Percentiles rank a stretch among this genome's conserved stretches.
phyloP scores from a whole-genome alignment of 345 rosid species.

The Bretschneidera sinensis region DNA sequence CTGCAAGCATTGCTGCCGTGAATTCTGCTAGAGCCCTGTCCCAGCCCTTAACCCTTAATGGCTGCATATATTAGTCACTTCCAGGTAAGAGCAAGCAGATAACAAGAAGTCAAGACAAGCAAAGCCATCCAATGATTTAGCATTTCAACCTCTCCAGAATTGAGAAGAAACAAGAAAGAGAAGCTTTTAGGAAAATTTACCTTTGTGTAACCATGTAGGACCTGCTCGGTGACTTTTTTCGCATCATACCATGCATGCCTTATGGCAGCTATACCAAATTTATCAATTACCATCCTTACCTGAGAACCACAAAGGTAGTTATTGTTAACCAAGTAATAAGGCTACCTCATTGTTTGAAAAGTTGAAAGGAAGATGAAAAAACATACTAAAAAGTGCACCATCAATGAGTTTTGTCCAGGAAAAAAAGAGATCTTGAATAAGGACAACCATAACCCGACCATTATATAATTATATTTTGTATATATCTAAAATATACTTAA shows the following conservation, averaged over 20 bases:
- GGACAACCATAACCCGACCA: not conserved
- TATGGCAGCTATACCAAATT: slow-evolving; percentile 65
- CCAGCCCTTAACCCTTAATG: slow-evolving; percentile 67
- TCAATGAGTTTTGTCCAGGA: not conserved
- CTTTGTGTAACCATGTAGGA: slow-evolving; percentile 75
- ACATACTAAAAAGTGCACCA: not conserved
- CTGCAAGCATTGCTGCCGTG: slow-evolving; percentile 56
- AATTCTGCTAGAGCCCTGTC: slow-evolving; percentile 76
- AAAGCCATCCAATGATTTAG: not conserved
- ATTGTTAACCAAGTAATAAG: not conserved
- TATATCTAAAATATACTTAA: no score
- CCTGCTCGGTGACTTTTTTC: slow-evolving; percentile 46
- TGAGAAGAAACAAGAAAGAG: slow-evolving; percentile 8
- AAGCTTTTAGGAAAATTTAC: slow-evolving; percentile 23
- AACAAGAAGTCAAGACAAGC: not conserved
- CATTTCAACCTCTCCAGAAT: not conserved
- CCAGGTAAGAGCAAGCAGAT: not conserved
- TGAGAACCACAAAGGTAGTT: slow-evolving; percentile 23
- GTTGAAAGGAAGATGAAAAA: not conserved
- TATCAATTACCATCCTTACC: slow-evolving; percentile 65
- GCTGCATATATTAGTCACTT: slow-evolving; percentile 32
- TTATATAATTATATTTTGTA: no score
- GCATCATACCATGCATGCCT: slow-evolving; percentile 72
- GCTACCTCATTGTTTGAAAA: not conserved
- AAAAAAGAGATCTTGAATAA: no score